Base-by-base conservation (phyloP, 331 rosid genomes). In the Saraca asoca region DNA sequence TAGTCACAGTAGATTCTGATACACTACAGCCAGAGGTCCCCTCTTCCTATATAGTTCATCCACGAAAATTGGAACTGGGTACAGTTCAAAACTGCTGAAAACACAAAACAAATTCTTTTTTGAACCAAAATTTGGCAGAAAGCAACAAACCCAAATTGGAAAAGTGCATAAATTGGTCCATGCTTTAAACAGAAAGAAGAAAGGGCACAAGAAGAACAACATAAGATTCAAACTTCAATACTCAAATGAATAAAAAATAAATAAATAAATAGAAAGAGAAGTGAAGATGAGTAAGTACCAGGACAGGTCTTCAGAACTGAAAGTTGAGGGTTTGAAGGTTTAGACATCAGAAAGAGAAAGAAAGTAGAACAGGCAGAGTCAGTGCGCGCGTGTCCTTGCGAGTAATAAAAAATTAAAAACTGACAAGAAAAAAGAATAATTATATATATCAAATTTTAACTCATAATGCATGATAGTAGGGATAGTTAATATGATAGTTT, bases 41-140 rank as follows among this genome's bases (percentile, higher is more conserved):
- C 48, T 43, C 53, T 31, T 63, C 83, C 48, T 54, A n/a, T n/a
- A n/a, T 78, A 33, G 68, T 57, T 75, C 86, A 6, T 84, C 86
- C 89, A 84, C 81, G 45, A 42, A 78, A 58, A 70, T 52, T 51
- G 16, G 58, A 63, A 65, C 82, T 81, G 82, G 20, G 58, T 51
- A 68, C 64, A 39, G 56, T 18, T 42, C 77, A 53, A 61, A 77
- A 55, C 49, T 72, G 44, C 13, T 41, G 38, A 68, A 59, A 19
- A 35, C 18, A 16, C 6, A 5, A 61, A 34, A 2, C 16, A 55
- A 68, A 58, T 18, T 15, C 18, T 1, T 24, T 24, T 24, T 24
- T 24, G 3, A 24, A 24, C 31, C 31, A 7, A 42, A 5, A 53
- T 29, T 20, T 14, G 38, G 46, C 48, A 10, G 12, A 59, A 59